Base-by-base conservation (phyloP, 2,329 filamentous ascomycete genomes). In the Cadophora luteo-olivacea region DNA sequence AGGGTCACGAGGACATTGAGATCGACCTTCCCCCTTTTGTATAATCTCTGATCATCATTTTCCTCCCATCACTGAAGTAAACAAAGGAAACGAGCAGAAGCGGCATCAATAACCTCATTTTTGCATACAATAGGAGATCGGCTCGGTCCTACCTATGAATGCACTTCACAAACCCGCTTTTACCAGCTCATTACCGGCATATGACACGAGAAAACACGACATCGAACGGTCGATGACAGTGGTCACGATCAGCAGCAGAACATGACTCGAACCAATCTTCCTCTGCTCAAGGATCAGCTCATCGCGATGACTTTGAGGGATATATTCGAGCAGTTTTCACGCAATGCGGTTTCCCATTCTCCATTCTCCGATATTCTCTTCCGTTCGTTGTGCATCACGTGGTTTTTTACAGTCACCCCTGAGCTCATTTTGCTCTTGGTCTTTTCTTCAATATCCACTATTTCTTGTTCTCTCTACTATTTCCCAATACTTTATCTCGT, bases 1-100 rank as follows among this genome's bases (percentile, higher is more conserved):
- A 12, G 57, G 57, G 57, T 60, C 57, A 60, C 36, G 57, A 60
- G 57, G 57, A 38, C 57, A 6, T 32, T 11, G 16, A 41, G 16
- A 1, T 1, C 2, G 9, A 45, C 33, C 12, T 45, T 60, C 6
- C 57, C 36, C 19, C 38, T 58, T 58, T 41, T 1, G 55, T 36
- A 24, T 11, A 9, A 38, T 36, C n/a, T 6, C 33, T 57, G 9
- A 12, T 36, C 1, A 16, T 16, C 25, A 29, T 9, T 29, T 54
- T 54, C 11, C 33, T 12, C 52, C 19, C 9, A 11, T 12, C 16
- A 4, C 19, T n/a, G 4, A 14, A 55, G 52, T 45, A 45, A 45
- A 55, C 25, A 55, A 55, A 55, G 29, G 52, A 55, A n/a, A 32
- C 16, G 6, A 19, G 12, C 29, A 19, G 7, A 8, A 3, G 14